These are phyloP conservation scores for Myochromella boudieri DNA, from an alignment of 768 basidiomycete genomes.

Conservation along the genomic window DNA sequence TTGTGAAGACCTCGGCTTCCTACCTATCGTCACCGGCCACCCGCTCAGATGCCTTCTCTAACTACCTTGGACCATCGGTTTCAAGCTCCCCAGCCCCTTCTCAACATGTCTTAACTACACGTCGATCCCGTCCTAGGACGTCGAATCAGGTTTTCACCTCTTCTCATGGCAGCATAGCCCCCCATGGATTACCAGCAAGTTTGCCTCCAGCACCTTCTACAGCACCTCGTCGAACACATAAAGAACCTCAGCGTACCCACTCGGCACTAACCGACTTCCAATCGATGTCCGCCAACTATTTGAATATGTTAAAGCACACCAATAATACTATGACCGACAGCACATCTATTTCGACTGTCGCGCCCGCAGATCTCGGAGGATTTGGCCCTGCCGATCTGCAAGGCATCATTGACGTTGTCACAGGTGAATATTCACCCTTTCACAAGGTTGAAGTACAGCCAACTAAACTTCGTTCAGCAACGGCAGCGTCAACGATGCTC, in stretches of 20 bases:
- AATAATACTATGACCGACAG: slow-evolving; percentile 32
- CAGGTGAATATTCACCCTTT: slow-evolving; percentile 18
- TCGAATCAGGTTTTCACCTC: slow-evolving; percentile 61
- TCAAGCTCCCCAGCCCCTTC: slow-evolving; percentile 42
- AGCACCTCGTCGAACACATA: slow-evolving; percentile 46
- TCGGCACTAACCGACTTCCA: slow-evolving; percentile 42
- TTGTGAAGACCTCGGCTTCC: slow-evolving; percentile 51
- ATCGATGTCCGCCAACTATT: slow-evolving; percentile 58
- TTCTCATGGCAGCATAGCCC: slow-evolving; percentile 67
- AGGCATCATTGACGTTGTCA: slow-evolving; percentile 14
- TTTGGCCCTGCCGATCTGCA: slow-evolving; percentile 22
- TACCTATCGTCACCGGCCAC: slow-evolving; percentile 36
- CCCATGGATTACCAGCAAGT: slow-evolving; percentile 76
- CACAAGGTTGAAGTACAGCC: not conserved
- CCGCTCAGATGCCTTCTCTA: slow-evolving; percentile 39
- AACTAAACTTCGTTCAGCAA: slow-evolving; percentile 4
- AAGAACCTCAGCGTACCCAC: slow-evolving; percentile 28
- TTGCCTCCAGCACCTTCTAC: slow-evolving; percentile 69
- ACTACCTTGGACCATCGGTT: slow-evolving; percentile 54
- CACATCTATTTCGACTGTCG: slow-evolving; percentile 22
- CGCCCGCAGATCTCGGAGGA: slow-evolving; percentile 24
- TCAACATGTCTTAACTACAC: slow-evolving; percentile 60
- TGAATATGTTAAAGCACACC: slow-evolving; percentile 62
- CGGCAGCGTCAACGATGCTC: not conserved
- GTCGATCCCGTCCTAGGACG: slow-evolving; percentile 65